Base-by-base conservation (phyloP, 2,329 filamentous ascomycete genomes). In the Pseudogymnoascus sp. region DNA sequence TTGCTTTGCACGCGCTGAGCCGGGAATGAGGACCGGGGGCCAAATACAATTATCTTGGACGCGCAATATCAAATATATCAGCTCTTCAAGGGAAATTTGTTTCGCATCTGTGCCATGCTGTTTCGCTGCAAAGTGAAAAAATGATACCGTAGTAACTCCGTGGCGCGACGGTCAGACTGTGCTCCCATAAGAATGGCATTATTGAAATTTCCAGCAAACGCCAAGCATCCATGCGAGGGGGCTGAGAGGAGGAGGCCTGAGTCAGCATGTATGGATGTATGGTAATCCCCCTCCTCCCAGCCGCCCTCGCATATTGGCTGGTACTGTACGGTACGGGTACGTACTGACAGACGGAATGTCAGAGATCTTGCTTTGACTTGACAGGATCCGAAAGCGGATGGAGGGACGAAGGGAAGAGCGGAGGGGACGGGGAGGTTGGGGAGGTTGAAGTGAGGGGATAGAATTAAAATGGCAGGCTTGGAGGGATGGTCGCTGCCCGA, bases 61-160 rank as follows among this genome's bases (percentile, higher is more conserved):
- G n/a, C n/a, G 26, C 46, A 53, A 53, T 53, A 53, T 31, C 26
- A 53, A 31, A 53, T 53, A 53, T 53, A 53, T 53, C 46, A 53
- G 46, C 46, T 53, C 46, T 3, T 53, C 46, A 16, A 53, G 46
- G 46, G 46, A 53, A 53, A 46, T n/a, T 53, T 31, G 46, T 53
- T 31, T 53, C 46, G 46, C 26, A 31, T 53, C 14, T 53, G 26
- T 53, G 46, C 46, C 46, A 53, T 19, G 41, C 19, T 43, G 41
- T 43, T 43, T 43, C 10, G 41, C 38, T 41, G 41, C 10, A 33
- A 33, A 33, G 11, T 33, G 1, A 24, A 6, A 24, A 43, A 53
- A 33, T 53, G 46, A 53, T 53, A 33, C 46, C 46, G 46, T 8
- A 53, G 46, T 53, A 53, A 7, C 7, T 31, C 46, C 46, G 46